These are phyloP conservation scores for Cordyceps militaris DNA, from an alignment of 2,329 filamentous ascomycete genomes.

Conservation along the genomic window DNA sequence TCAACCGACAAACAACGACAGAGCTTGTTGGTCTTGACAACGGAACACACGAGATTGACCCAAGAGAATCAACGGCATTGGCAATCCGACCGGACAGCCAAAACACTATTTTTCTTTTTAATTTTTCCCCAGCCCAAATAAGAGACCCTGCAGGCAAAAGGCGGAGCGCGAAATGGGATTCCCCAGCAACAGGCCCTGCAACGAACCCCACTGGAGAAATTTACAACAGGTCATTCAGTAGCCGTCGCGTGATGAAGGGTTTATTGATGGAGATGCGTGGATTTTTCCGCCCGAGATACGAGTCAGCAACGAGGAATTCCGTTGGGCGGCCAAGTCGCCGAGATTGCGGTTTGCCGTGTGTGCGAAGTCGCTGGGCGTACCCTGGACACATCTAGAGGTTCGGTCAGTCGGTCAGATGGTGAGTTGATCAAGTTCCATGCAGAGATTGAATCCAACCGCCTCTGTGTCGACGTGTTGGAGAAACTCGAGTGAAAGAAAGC, in stretches of 20 bases:
- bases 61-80: not conserved
- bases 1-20: not conserved
- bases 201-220: slow-evolving; percentile 5
- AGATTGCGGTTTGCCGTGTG: not conserved
- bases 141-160: not conserved
- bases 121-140: not conserved
- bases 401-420: no score
- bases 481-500: no score
- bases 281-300: not conserved
- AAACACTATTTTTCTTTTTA: no score
- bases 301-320: not conserved
- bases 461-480: no score
- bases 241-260: not conserved
- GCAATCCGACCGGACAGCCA: not conserved
- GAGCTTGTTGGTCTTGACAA: not conserved
- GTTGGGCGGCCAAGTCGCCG: not conserved
- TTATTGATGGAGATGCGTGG: not conserved
- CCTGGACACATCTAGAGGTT: no score
- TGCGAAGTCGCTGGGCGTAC: no score
- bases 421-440: no score
- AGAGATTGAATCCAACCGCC: no score
- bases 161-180: not conserved
- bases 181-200: not conserved
- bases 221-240: not conserved
- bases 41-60: not conserved